Evolutionary conservation across 441 rosid species (phyloP), one percentile per base, ranked within the genome.

Genomic region (Eruca vesicaria): DNA sequence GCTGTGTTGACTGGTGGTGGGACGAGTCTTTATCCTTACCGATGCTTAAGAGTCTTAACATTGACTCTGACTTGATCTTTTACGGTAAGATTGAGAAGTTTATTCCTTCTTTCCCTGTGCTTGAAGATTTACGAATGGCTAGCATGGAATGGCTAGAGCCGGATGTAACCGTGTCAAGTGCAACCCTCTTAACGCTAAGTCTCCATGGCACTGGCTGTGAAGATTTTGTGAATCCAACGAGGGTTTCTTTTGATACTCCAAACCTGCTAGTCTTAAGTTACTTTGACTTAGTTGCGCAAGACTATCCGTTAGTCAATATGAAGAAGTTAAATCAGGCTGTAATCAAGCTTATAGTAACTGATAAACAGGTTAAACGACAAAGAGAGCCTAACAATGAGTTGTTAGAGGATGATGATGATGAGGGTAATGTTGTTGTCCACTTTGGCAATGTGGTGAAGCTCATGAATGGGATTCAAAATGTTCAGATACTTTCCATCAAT

Each of bases 361-460:
- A 48, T 48, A 48, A 48, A 48, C 55, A 48, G 55, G 55, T 48
- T 48, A 48, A 48, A 21, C 55, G 55, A 48, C 20, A 16, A 16
- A 48, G 55, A 16, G 55, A 48, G 55, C 5, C 5, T 7, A 16
- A 48, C 55, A 3, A 15, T 16, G 55, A 45, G 55, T 7, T 48
- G 10, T 43, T 31, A 8, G 55, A 16, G 20, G 55, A 6, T 3
- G 19, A 3, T 16, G 19, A 3, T 16, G 55, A 50, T 41, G 75
- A 61, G 21, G 8, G n/a, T 71, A 10, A 7, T 48, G 55, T 15
- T 59, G 48, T 61, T 61, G 26, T 10, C 35, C 16, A 10, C 16
- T 71, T 71, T 11, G 16, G 26, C 52, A 71, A 71, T 32, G 75
- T 63, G 52, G 48, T 31, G 75, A 71, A 71, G 61, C 68, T 71